Evolutionary conservation across 2,329 filamentous ascomycete species (phyloP).

Genomic region (Beauveria sp.): DNA sequence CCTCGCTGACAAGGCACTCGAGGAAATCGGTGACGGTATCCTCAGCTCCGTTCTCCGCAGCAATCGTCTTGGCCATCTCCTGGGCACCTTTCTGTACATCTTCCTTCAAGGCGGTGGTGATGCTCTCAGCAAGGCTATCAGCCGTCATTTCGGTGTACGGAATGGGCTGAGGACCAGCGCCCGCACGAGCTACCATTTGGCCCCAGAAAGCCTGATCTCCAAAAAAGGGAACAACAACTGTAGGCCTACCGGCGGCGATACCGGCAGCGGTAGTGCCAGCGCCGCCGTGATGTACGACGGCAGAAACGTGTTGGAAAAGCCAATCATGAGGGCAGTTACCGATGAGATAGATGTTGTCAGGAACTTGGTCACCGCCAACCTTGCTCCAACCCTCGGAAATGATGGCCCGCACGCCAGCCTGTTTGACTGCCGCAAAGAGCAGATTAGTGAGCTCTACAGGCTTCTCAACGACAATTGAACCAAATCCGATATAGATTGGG

Average conservation of each 20-base stretch:
- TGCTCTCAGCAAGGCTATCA: slow-evolving; percentile 46
- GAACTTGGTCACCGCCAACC: slow-evolving; percentile 39
- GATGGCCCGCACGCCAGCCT: slow-evolving; percentile 50
- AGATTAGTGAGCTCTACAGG: slow-evolving; percentile 48
- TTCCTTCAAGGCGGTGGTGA: slow-evolving; percentile 43
- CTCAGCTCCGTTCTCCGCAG: slow-evolving; percentile 45
- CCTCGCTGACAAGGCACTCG: slow-evolving; percentile 39
- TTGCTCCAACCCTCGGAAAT: slow-evolving; percentile 60
- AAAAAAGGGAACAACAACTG: slow-evolving; percentile 60
- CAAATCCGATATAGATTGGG: slow-evolving; percentile 27
- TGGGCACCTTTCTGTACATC: slow-evolving; percentile 30
- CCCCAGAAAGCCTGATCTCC: slow-evolving; percentile 61
- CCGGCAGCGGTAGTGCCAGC: slow-evolving; percentile 60
- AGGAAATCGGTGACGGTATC: slow-evolving; percentile 47
- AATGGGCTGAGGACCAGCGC: slow-evolving; percentile 51
- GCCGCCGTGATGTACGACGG: slow-evolving; percentile 57
- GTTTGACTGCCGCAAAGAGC: slow-evolving; percentile 51
- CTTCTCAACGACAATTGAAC: slow-evolving; percentile 24
- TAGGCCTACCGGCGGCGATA: slow-evolving; percentile 50
- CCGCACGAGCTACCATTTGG: slow-evolving; percentile 51
- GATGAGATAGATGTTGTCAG: slow-evolving; percentile 50
- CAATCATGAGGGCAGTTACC: slow-evolving; percentile 62
- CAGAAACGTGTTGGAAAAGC: slow-evolving; percentile 52
- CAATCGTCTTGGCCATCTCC: slow-evolving; percentile 44
- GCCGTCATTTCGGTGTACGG: slow-evolving; percentile 50